A percentile compares a stretch with the other conserved stretches of the same genome.
These are phyloP conservation scores for Pythium brachiatum DNA, from an alignment of 352 stramenopile species.

Conservation along the genomic window DNA sequence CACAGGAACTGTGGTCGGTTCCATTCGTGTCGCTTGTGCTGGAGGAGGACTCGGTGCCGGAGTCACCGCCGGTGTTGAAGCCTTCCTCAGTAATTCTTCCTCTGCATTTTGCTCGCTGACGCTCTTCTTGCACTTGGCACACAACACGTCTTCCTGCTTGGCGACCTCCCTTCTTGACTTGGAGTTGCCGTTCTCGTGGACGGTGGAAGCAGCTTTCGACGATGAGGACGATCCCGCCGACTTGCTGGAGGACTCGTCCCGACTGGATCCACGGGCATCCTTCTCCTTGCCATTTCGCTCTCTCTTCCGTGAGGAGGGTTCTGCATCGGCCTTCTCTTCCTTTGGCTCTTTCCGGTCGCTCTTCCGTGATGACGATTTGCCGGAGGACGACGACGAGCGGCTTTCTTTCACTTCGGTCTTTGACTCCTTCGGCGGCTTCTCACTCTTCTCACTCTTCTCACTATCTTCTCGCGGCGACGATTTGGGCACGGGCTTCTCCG, in stretches of 20 bases:
- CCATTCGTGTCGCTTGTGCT: slow-evolving; percentile 10
- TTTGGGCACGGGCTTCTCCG: slow-evolving; percentile 29
- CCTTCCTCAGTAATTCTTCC: slow-evolving; percentile 25
- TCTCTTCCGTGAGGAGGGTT: slow-evolving; percentile 4
- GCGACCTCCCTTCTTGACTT: slow-evolving; percentile 1
- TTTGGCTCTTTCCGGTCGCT: slow-evolving; percentile 14
- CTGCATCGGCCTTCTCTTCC: slow-evolving; percentile 13
- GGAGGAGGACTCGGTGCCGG: slow-evolving; percentile 6
- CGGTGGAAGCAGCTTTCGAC: slow-evolving; percentile 3
- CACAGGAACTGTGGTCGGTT: neutral
- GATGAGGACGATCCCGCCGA: neutral
- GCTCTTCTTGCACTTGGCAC: slow-evolving; percentile 62
- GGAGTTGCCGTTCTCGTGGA: slow-evolving; percentile 13
- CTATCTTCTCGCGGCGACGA: slow-evolving; percentile 7
- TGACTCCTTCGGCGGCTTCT: slow-evolving; percentile 16
- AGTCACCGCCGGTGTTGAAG: neutral
- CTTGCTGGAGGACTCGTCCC: slow-evolving; percentile 5
- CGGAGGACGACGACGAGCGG: slow-evolving; percentile 6
- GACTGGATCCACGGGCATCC: slow-evolving; percentile 6
- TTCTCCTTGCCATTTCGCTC: slow-evolving; percentile 17
- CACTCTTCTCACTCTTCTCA: slow-evolving; percentile 16
- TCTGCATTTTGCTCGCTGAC: slow-evolving; percentile 43
- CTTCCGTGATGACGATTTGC: slow-evolving; percentile 19
- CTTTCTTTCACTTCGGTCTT: slow-evolving; percentile 29
- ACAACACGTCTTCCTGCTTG: slow-evolving; percentile 31